Evolutionary conservation across 192 early-diverging fungal genomes (phyloP).

Genomic region (Coemansia sp.): DNA sequence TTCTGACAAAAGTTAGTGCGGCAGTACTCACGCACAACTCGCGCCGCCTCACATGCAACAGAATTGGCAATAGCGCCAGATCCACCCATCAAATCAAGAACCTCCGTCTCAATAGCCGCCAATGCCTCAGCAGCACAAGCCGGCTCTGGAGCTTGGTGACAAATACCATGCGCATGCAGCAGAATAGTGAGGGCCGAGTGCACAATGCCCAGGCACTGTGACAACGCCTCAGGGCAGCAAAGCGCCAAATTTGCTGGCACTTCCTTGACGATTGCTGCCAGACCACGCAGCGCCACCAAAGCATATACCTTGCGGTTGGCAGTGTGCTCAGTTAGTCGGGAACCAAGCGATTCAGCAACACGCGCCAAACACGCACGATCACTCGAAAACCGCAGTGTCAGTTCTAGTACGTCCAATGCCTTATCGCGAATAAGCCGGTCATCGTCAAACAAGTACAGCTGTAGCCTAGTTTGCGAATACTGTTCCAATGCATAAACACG

Average conservation of each 20-base stretch:
- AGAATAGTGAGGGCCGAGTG: not conserved
- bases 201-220: not conserved
- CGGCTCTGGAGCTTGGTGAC: not conserved
- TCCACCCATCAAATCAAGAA: constrained; percentile 1
- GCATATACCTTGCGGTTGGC: not conserved
- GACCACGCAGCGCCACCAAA: constrained; percentile 14
- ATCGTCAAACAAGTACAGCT: constrained; percentile 25
- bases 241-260: not conserved
- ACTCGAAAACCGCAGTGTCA: not conserved
- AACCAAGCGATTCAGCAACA: not conserved
- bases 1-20: constrained; percentile 3
- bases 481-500: not conserved
- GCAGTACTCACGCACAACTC: constrained; percentile 37
- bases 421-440: constrained; percentile 41
- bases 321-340: not conserved
- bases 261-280: constrained; percentile 31
- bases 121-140: not conserved
- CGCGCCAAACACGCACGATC: not conserved
- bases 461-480: constrained; percentile 1
- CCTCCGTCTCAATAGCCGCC: not conserved
- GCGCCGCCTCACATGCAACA: constrained; percentile 26
- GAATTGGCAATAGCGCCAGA: not conserved
- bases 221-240: not conserved
- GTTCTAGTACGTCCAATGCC: constrained; percentile 43
- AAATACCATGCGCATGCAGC: not conserved